Base-by-base conservation (phyloP, 2,329 filamentous ascomycete species). In the Coniochaeta prunicola region DNA sequence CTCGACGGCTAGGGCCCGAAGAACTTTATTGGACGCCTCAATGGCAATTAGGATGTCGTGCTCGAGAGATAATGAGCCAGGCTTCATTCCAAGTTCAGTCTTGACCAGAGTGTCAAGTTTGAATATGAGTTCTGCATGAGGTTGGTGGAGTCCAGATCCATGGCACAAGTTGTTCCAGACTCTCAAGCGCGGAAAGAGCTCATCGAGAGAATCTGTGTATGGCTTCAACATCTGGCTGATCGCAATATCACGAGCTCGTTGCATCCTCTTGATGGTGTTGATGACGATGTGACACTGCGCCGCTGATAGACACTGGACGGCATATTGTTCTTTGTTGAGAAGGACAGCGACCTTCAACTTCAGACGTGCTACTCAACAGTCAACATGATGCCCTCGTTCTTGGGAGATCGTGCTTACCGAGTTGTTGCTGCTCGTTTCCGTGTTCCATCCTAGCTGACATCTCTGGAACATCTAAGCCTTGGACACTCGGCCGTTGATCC, bases 1-100 rank as follows among this genome's bases (percentile, higher is more conserved):
- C 6, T 56, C 57, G 7, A 31, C 19, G 55, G 58, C 59, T 34
- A 54, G 50, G 10, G 33, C 55, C 19, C 42, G 59, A 33, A 55
- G 55, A 55, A 59, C 33, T 31, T 55, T 56, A 34, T 54, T 54
- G 4, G 50, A 54, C 6, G 24, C 28, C 50, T 54, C 50, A 33
- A 54, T 28, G 3, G 50, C 50, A 24, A 54, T 31, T 9, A 54
- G 17, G 8, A 33, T 9, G 24, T 33, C 24, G 30, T 26, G 15
- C 24, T 54, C 19, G 24, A 54, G 50, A 3, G 4, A 8, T 6
- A 30, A 28, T 8, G 50, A 54, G 10, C 21, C 24, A 8, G 50
- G 17, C 19, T 54, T 54, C 24, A 54, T 54, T 19, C 28, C 50
- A 6, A 28, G 19, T 7, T 48, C 42, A 9, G 42, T 48, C 5